A percentile compares a stretch with the other conserved stretches of the same genome.
Evolutionary conservation across 169 alveolate genomes (phyloP).

Genomic region (Plasmodium relictum): DNA sequence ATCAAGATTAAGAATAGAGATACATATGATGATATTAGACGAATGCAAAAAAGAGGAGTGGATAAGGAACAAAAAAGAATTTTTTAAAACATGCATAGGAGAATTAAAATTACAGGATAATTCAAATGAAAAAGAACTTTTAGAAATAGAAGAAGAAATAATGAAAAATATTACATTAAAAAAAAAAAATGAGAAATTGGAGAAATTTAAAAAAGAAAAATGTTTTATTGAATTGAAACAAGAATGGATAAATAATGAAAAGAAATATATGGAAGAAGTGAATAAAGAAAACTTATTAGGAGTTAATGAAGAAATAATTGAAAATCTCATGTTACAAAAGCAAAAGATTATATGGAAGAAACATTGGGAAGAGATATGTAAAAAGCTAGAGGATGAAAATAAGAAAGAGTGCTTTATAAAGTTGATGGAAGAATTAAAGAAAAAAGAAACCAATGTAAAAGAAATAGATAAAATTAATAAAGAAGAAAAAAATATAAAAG

Average conservation of each 20-base stretch:
- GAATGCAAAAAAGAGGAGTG: too few species aligned
- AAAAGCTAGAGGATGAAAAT: neutral
- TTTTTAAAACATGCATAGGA: too few species aligned
- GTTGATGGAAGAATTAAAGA: neutral
- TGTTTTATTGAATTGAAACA: constrained; percentile 4
- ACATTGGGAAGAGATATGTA: neutral
- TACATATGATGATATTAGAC: too few species aligned
- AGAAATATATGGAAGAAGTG: neutral
- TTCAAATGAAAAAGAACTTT: neutral
- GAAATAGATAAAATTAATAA: neutral
- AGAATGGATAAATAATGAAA: neutral
- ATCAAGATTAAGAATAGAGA: neutral
- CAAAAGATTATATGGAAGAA: neutral
- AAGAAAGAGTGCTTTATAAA: neutral
- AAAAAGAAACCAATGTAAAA: neutral
- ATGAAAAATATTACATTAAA: too few species aligned
- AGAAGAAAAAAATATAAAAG: neutral
- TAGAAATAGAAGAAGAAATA: neutral
- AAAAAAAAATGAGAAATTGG: too few species aligned
- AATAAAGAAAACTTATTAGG: neutral
- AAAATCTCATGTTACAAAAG: neutral
- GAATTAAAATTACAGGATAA: too few species aligned
- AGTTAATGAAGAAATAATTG: neutral
- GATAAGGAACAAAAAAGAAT: too few species aligned
- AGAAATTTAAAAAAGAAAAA: too few species aligned